These are phyloP conservation scores for Stagonosporopsis rhizophila DNA, from an alignment of 2,329 filamentous ascomycete species.

Conservation along the genomic window DNA sequence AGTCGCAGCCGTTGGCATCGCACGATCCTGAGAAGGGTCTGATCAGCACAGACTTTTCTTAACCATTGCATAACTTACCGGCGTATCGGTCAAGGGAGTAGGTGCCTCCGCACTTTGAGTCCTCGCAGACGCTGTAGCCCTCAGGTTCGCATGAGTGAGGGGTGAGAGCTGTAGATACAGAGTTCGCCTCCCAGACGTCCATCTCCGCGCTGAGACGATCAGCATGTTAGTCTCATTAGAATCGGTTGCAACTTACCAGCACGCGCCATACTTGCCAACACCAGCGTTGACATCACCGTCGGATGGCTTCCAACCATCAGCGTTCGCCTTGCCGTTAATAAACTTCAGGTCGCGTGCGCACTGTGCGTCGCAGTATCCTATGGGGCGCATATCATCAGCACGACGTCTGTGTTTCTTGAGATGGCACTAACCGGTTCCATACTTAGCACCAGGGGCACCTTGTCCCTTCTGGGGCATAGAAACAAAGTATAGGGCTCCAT, in stretches of 20 bases:
- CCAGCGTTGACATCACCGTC: conserved; percentile 62
- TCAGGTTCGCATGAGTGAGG: conserved; percentile 67
- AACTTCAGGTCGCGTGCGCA: conserved; percentile 58
- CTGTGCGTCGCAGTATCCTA: conserved; percentile 50
- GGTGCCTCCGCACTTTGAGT: conserved; percentile 54
- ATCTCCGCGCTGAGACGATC: conserved; percentile 56
- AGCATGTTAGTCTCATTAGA: conserved; percentile 30
- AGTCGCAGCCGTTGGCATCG: conserved; percentile 73
- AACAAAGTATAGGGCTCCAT: conserved; percentile 61
- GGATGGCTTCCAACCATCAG: conserved; percentile 61
- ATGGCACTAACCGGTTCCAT: conserved; percentile 56
- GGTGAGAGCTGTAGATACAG: conserved; percentile 67
- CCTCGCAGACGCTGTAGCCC: conserved; percentile 61
- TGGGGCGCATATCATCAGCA: not conserved
- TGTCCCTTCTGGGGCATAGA: conserved; percentile 62
- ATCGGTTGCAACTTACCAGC: conserved; percentile 54
- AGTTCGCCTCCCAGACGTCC: conserved; percentile 72
- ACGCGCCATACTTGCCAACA: conserved; percentile 62
- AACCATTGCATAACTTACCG: not conserved
- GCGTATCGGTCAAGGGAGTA: conserved; percentile 63
- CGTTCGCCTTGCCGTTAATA: conserved; percentile 61
- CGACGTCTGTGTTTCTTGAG: rapidly evolving
- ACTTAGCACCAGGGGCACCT: conserved; percentile 59
- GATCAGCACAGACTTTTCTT: not conserved
- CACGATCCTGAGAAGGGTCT: conserved; percentile 58